Base-by-base conservation (phyloP, 352 stramenopile species). In the Plasmopara halstedii region DNA sequence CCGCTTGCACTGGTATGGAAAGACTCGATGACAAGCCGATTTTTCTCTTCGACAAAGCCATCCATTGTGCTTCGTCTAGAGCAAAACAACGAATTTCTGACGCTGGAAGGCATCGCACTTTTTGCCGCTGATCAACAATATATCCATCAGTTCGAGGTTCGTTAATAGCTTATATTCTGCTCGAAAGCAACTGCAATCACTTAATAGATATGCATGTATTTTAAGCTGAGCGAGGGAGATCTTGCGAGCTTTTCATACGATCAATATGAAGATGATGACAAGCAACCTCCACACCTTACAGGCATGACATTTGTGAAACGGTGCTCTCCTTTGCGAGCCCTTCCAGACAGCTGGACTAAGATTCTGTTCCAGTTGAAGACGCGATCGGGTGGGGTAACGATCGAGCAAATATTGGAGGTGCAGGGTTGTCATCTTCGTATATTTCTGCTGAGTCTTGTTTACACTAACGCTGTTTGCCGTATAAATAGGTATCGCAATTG, bases 1-100 rank as follows among this genome's bases (percentile, higher is more conserved):
- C 84, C 88, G 2, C 70, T 95, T 8, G 77, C 76, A 20, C 52
- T 95, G n/a, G 65, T 95, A 19, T 97, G 86, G 86, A 96, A 96
- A 33, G 88, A 97, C 51, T 56, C 63, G 9, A 61, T 62, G 25
- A 94, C 83, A 18, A 95, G 85, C 63, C 70, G 82, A 14, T 96
- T 89, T 47, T 85, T 87, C 35, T 56, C 73, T 13, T 80, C 70
- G 6, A 60, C 81, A 4, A 88, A 84, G 42, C 74, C 77, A 3
- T 83, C 62, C 13, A 84, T 94, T 17, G 75, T 93, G 2, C 48
- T 94, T 50, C 67, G 63, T 2, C 45, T 94, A 0, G 65, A 85
- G 25, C 59, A 37, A 3, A 60, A 54, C 7, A 48, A 58, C 11
- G 45, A 74, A 13, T 93, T 88, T 48, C 50, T 53, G 34, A 93